A percentile compares a stretch with the other conserved stretches of the same genome.
phyloP scores from a whole-genome alignment of 2,329 filamentous ascomycete species.

The Basipetospora chlamydospora region DNA sequence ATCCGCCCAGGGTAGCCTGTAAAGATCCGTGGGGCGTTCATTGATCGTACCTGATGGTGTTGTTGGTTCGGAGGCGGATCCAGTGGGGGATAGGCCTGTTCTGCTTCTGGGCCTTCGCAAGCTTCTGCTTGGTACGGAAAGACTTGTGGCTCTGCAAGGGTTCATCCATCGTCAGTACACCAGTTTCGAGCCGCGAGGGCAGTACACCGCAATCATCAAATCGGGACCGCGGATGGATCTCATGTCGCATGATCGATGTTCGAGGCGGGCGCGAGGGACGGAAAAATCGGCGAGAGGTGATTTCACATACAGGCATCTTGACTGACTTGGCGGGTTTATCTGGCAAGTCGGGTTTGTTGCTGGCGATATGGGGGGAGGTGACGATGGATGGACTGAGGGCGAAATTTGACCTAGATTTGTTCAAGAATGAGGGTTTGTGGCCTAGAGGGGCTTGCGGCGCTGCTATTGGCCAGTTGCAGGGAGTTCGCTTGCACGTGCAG shows the following conservation, averaged over 20 bases:
- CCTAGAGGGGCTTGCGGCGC: background rate
- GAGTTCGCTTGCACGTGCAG: constrained; percentile 2
- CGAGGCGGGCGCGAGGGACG: background rate
- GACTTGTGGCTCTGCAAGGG: constrained; percentile 84
- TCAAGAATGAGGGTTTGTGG: constrained; percentile 7
- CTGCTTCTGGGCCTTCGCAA: constrained; percentile 99
- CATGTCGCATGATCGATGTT: too few species aligned
- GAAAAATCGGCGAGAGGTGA: background rate
- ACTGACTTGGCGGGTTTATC: constrained; percentile 11
- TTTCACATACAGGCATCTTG: constrained; percentile 26
- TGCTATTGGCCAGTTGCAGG: background rate
- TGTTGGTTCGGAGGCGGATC: constrained; percentile 96
- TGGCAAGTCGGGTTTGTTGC: constrained; percentile 4
- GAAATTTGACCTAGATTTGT: constrained; percentile 6
- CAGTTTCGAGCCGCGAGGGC: too few species aligned
- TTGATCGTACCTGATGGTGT: constrained; percentile 92
- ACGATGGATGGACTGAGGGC: constrained; percentile 2
- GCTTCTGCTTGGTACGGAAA: constrained; percentile 99
- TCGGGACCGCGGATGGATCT: too few species aligned
- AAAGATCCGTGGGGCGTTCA: too few species aligned
- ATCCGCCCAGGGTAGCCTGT: too few species aligned
- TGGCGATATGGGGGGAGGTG: constrained; percentile 3
- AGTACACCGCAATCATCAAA: too few species aligned
- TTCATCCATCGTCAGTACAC: background rate
- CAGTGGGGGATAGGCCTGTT: constrained; percentile 99